Evolutionary conservation across 1,284 basidiomycete genomes (phyloP).

Genomic region (Ceratobasidium sp.): DNA sequence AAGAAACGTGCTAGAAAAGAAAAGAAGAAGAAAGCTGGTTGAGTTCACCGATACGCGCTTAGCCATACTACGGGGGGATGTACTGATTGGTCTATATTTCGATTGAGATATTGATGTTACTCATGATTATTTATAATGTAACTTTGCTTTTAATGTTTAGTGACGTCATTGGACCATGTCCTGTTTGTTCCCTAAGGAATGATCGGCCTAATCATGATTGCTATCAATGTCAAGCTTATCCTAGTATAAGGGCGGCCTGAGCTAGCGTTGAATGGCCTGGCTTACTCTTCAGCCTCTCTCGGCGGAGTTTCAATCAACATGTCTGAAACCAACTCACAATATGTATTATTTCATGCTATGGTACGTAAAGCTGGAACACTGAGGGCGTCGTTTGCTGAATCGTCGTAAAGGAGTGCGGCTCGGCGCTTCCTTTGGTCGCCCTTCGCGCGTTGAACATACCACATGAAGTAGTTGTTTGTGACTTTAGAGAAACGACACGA

Average conservation of each 20-base stretch:
- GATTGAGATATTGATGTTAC: neutral
- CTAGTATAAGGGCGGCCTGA: neutral
- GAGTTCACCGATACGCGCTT: neutral
- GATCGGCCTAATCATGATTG: conserved; percentile 1
- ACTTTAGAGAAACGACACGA: conserved; percentile 29
- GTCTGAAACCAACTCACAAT: neutral
- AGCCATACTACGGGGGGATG: neutral
- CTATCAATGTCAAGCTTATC: neutral
- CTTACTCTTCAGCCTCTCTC: neutral
- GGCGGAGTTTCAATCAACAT: neutral
- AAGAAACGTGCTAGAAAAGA: conserved; percentile 76
- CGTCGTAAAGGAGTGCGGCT: conserved; percentile 1
- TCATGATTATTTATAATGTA: neutral
- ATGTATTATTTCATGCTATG: conserved; percentile 13
- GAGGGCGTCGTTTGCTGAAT: neutral
- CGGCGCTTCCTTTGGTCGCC: neutral
- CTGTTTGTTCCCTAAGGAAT: neutral
- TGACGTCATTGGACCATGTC: neutral
- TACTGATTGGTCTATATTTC: neutral
- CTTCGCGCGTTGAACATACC: conserved; percentile 38
- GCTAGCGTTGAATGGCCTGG: neutral
- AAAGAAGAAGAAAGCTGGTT: conserved; percentile 62
- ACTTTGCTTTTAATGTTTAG: neutral
- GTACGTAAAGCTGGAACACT: neutral
- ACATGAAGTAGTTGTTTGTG: conserved; percentile 38